These are phyloP conservation scores for Murraya koenigii DNA, from an alignment of 345 rosid genomes.

Conservation along the genomic window DNA sequence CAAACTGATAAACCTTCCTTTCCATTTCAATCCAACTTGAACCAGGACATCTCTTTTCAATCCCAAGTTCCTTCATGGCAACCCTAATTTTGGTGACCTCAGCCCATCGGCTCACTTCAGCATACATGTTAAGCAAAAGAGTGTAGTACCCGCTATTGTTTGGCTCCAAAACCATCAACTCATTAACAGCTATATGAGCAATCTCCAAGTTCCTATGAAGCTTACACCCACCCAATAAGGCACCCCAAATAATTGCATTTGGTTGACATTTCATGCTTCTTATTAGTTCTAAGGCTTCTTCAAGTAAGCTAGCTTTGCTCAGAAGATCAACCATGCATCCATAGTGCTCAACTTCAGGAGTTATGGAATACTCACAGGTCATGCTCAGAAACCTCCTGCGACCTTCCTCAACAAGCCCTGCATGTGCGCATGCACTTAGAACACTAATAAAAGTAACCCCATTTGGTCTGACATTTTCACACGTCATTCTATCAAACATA, in stretches of 20 bases:
- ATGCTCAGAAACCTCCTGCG: constrained; percentile 50
- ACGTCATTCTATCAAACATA: constrained; percentile 64
- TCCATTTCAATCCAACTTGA: constrained; percentile 68
- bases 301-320: constrained; percentile 68
- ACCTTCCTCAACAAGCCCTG: constrained; percentile 80
- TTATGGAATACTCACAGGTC: constrained; percentile 42
- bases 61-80: constrained; percentile 50
- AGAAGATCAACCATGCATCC: constrained; percentile 80
- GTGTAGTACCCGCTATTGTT: constrained; percentile 51
- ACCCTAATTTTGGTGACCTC: constrained; percentile 59
- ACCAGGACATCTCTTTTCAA: constrained; percentile 61
- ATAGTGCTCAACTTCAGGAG: constrained; percentile 52
- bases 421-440: constrained; percentile 75
- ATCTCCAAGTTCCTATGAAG: constrained; percentile 59
- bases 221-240: constrained; percentile 65
- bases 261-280: constrained; percentile 47
- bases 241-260: constrained; percentile 77
- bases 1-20: constrained; percentile 47
- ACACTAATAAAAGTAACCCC: constrained; percentile 71
- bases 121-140: constrained; percentile 62
- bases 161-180: constrained; percentile 64
- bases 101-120: constrained; percentile 63
- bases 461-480: constrained; percentile 51
- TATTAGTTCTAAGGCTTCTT: constrained; percentile 59
- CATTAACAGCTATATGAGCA: constrained; percentile 49